phyloP scores from a whole-genome alignment of 169 alveolate species.

The Plasmodium adleri region DNA sequence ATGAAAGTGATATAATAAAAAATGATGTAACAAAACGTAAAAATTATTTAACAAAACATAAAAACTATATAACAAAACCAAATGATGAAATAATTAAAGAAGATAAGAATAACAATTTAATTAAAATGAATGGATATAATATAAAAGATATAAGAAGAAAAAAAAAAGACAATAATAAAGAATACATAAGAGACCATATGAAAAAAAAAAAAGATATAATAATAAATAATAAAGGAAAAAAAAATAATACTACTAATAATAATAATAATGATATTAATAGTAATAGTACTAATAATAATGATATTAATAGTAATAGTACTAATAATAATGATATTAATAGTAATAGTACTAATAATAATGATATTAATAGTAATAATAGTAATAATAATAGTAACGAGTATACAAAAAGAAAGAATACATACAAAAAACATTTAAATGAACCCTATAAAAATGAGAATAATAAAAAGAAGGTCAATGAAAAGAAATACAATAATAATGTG shows the following conservation, averaged over 20 bases:
- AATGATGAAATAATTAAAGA: constrained; percentile 1
- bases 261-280: constrained; percentile 3
- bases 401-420: constrained; percentile 11
- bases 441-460: constrained; percentile 19
- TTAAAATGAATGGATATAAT: constrained; percentile 7
- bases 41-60: neutral
- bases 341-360: constrained; percentile 18
- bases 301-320: constrained; percentile 22
- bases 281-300: neutral
- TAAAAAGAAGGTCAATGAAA: constrained; percentile 13
- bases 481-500: neutral
- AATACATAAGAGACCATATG: constrained; percentile 25
- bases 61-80: neutral
- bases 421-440: constrained; percentile 36
- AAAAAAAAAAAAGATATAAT: constrained; percentile 41
- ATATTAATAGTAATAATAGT: constrained; percentile 6
- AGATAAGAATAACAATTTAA: constrained; percentile 12
- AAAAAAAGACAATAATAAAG: constrained; percentile 49
- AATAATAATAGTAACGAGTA: constrained; percentile 6
- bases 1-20: neutral
- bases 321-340: constrained; percentile 12
- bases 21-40: neutral
- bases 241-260: neutral
- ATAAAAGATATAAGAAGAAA: constrained; percentile 19
- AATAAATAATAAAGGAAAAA: too few species aligned